Evolutionary conservation across 495 filamentous ascomycete species (phyloP).

Genomic region (Pseudomonodictys pantanalensis): DNA sequence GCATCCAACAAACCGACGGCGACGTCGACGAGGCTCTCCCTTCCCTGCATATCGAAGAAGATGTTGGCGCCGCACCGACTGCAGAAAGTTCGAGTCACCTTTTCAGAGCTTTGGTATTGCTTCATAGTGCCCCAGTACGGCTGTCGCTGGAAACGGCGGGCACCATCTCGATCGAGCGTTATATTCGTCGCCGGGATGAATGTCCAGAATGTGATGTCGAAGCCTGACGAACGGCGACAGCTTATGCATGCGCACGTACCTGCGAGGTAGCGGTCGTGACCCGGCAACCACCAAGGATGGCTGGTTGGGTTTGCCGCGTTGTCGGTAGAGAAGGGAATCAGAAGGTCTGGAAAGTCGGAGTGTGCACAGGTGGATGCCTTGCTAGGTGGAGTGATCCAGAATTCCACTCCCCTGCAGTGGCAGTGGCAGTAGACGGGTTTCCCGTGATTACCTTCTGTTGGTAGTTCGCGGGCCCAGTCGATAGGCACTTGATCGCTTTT

Average conservation of each 20-base stretch:
- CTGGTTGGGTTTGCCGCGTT: constrained; percentile 43
- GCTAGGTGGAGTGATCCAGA: constrained; percentile 48
- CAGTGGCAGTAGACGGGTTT: constrained; percentile 42
- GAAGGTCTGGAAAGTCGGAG: constrained; percentile 55
- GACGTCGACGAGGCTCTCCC: constrained; percentile 60
- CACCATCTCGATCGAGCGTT: constrained; percentile 38
- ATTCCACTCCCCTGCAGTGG: constrained; percentile 47
- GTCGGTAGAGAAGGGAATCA: constrained; percentile 49
- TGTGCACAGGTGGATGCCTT: constrained; percentile 41
- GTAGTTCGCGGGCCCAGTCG: constrained; percentile 21
- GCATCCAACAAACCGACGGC: constrained; percentile 60
- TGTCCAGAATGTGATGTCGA: constrained; percentile 66
- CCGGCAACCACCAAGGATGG: constrained; percentile 55
- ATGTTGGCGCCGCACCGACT: constrained; percentile 60
- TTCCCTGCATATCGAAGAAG: constrained; percentile 60
- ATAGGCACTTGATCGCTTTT: constrained; percentile 29
- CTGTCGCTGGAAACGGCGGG: constrained; percentile 9
- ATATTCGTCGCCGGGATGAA: constrained; percentile 65
- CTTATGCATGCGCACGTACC: constrained; percentile 64
- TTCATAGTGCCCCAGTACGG: constrained; percentile 52
- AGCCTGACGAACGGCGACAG: constrained; percentile 61
- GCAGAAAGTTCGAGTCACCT: constrained; percentile 64
- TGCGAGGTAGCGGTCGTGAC: constrained; percentile 54
- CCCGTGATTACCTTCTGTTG: not conserved
- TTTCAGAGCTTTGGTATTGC: constrained; percentile 53